Evolutionary conservation across 177 flowering plant genomes (phyloP).

Genomic region (Vitis hybrid): DNA sequence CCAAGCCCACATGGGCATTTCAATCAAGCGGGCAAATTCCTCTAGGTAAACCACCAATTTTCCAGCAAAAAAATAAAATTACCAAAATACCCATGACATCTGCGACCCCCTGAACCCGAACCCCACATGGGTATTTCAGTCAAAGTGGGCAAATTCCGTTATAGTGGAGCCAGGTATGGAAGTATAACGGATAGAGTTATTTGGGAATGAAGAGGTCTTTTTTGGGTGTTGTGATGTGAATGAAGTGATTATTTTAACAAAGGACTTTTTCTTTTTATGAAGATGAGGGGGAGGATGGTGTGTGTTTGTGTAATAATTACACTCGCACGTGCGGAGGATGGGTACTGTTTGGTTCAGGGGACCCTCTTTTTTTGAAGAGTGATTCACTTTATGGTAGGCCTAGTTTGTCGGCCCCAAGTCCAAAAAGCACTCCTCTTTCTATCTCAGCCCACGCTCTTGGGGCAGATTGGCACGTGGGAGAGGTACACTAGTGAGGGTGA

Average conservation of each 20-base stretch:
- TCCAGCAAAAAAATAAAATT: neutral
- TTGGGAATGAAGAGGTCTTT: constrained; percentile 27
- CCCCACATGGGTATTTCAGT: constrained; percentile 22
- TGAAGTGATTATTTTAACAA: neutral
- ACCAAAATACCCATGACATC: neutral
- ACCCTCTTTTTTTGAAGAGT: neutral
- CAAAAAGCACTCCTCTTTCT: constrained; percentile 25
- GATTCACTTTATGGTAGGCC: constrained; percentile 40
- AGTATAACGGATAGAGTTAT: constrained; percentile 54
- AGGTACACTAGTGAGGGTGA: constrained; percentile 15
- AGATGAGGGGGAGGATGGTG: constrained; percentile 8
- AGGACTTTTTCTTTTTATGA: constrained; percentile 11
- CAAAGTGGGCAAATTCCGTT: constrained; percentile 22
- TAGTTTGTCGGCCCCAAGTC: constrained; percentile 34
- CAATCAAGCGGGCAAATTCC: too few relatives aligned
- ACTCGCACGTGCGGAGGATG: constrained; percentile 43
- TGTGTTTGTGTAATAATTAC: constrained; percentile 55
- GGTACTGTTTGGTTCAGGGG: neutral
- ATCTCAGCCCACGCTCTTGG: constrained; percentile 21
- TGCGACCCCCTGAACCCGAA: too few relatives aligned
- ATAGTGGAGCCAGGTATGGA: constrained; percentile 6
- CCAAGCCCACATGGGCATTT: too few relatives aligned
- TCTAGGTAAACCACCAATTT: too few relatives aligned
- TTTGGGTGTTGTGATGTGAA: neutral
- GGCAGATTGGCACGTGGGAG: constrained; percentile 43